Evolutionary conservation across 177 flowering plant species (phyloP).

Genomic region (Vitis hybrid): DNA sequence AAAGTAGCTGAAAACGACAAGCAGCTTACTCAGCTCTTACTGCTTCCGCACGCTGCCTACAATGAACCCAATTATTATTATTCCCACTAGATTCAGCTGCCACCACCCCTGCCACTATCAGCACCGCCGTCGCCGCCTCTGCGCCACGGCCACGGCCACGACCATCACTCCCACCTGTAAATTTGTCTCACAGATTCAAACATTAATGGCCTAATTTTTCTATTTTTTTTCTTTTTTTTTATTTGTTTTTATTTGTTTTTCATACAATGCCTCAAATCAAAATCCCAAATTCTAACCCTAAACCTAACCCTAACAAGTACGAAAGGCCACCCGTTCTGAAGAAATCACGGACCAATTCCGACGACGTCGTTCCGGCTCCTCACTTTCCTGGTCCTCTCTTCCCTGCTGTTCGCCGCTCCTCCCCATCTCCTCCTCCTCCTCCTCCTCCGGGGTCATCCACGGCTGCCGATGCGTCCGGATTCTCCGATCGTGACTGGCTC

Average conservation of each 20-base stretch:
- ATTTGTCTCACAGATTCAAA: no score
- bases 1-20: no score
- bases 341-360: constrained; percentile 45
- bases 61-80: no score
- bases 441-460: constrained; percentile 13
- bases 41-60: no score
- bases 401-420: constrained; percentile 46
- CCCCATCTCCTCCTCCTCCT: constrained; percentile 30
- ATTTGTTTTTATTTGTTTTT: neutral
- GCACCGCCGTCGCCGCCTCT: no score
- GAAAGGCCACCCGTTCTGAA: constrained; percentile 51
- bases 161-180: no score
- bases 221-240: neutral
- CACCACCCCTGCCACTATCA: no score
- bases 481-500: constrained; percentile 64
- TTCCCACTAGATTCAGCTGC: no score
- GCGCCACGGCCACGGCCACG: no score
- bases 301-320: constrained; percentile 9
- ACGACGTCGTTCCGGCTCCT: constrained; percentile 15
- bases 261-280: neutral
- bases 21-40: no score
- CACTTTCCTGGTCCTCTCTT: constrained; percentile 37
- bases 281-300: constrained; percentile 5
- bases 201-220: neutral
- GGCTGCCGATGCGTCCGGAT: constrained; percentile 12